phyloP scores from a whole-genome alignment of 2,329 filamentous ascomycete genomes.

The Neonectria ditissima region DNA sequence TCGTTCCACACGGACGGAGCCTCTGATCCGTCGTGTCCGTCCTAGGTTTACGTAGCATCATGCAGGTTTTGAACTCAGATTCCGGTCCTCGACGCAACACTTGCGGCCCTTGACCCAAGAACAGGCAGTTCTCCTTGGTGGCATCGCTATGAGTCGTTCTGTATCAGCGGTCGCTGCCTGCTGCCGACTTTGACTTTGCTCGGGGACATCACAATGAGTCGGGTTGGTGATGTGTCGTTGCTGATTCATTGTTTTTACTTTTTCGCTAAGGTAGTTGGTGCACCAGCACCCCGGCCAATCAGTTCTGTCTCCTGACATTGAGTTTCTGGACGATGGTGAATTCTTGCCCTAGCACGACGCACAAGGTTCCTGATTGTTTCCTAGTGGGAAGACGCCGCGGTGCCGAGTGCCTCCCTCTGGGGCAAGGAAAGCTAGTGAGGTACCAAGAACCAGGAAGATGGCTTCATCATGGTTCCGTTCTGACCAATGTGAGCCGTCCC shows the following conservation, averaged over 20 bases:
- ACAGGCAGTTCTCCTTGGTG: background rate
- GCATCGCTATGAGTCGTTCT: too few relatives aligned
- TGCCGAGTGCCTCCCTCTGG: background rate
- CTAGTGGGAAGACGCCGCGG: background rate
- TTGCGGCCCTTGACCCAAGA: background rate
- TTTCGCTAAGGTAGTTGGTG: background rate
- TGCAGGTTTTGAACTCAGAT: too few relatives aligned
- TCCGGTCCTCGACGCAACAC: too few relatives aligned
- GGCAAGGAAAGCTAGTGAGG: background rate
- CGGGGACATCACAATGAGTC: background rate
- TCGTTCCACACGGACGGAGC: too few relatives aligned
- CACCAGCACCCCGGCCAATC: background rate
- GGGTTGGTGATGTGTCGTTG: background rate
- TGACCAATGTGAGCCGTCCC: background rate
- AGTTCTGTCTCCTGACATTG: background rate
- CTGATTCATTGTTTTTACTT: constrained; percentile 6
- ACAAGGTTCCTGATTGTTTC: background rate
- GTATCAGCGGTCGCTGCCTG: too few relatives aligned
- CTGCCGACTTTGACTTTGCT: background rate
- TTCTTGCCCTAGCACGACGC: background rate
- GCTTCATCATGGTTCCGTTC: background rate
- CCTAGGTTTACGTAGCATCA: too few relatives aligned
- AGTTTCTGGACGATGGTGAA: background rate
- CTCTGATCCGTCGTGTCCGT: too few relatives aligned
- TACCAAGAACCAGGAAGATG: constrained; percentile 5